Conservation (phyloP, 2,329 filamentous ascomycete species). For the Verticillium klebahnii region DNA sequence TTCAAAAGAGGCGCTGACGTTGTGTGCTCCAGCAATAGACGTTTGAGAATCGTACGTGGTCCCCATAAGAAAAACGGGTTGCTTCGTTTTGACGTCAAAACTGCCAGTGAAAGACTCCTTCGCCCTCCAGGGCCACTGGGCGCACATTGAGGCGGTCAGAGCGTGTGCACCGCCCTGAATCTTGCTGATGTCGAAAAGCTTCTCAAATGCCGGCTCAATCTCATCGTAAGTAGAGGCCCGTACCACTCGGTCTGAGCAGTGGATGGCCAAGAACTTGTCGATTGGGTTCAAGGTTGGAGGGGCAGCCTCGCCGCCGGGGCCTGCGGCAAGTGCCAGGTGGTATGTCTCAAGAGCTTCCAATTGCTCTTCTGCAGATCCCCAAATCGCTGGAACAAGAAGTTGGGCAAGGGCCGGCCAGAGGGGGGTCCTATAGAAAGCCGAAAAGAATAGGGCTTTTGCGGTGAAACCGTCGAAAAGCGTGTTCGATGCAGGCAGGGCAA, state of each 20-base stretch:
- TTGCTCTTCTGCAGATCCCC: too few relatives aligned
- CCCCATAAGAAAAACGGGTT: conserved; percentile 30
- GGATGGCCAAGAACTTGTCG: background rate
- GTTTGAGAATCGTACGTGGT: conserved; percentile 32
- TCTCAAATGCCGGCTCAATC: background rate
- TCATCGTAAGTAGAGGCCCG: background rate
- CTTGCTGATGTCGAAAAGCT: conserved; percentile 20
- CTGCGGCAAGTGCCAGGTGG: background rate
- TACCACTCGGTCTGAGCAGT: background rate
- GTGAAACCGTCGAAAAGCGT: too few relatives aligned
- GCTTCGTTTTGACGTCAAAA: conserved; percentile 25
- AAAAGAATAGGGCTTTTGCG: too few relatives aligned
- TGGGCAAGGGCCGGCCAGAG: too few relatives aligned
- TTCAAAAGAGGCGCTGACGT: conserved; percentile 28
- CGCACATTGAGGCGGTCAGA: conserved; percentile 20
- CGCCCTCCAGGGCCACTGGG: conserved; percentile 31
- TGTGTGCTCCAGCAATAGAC: conserved; percentile 29
- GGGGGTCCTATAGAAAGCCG: too few relatives aligned
- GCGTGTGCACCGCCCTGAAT: conserved; percentile 18
- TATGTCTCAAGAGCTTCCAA: conserved; percentile 4
- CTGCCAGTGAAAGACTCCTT: conserved; percentile 28
- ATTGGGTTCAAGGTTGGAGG: background rate
- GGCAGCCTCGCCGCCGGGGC: background rate
- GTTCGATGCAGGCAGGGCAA: too few relatives aligned
- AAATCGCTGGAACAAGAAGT: too few relatives aligned